A percentile compares a stretch with the other conserved stretches of the same genome.
phyloP scores from a whole-genome alignment of 2,329 filamentous ascomycete genomes.

The Cadophora luteo-olivacea region DNA sequence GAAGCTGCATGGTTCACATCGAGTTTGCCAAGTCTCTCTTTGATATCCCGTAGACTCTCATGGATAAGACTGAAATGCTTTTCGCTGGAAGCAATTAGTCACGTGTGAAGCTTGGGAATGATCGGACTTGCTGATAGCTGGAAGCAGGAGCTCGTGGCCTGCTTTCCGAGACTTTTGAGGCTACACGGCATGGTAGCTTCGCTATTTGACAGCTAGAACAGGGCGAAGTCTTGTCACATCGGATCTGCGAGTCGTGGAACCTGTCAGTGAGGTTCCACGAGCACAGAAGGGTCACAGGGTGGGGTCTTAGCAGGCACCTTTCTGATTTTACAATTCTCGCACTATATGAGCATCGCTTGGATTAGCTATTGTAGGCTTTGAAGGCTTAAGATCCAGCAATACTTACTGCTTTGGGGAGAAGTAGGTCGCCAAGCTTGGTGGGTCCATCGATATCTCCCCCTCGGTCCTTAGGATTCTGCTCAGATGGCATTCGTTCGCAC shows the following conservation, averaged over 20 bases:
- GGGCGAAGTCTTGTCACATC: conserved; percentile 29
- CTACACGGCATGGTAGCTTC: conserved; percentile 23
- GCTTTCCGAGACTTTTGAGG: conserved; percentile 9
- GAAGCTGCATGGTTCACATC: not conserved
- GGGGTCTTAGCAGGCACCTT: conserved; percentile 13
- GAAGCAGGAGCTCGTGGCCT: conserved; percentile 8
- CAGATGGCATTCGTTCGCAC: not conserved
- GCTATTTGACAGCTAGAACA: conserved; percentile 31
- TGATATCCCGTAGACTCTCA: conserved; percentile 27
- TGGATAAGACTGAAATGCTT: conserved; percentile 27
- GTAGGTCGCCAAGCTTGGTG: conserved; percentile 13
- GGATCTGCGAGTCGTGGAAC: conserved; percentile 20
- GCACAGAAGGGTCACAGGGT: not conserved
- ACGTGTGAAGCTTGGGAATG: not conserved
- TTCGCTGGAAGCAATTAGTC: conserved; percentile 13
- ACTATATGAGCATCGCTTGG: not conserved
- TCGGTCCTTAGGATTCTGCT: not conserved
- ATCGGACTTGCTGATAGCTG: conserved; percentile 4
- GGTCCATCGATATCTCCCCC: not conserved
- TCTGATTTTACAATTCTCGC: conserved; percentile 27
- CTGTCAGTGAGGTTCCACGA: conserved; percentile 1
- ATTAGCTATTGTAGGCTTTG: not conserved
- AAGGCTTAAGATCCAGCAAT: not conserved
- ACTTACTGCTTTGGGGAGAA: conserved; percentile 27
- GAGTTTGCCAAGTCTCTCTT: conserved; percentile 19